Percentiles rank a stretch among this genome's conserved stretches.
Conservation (phyloP, 2,329 filamentous ascomycete species). For the Penicillium janthinellum region DNA sequence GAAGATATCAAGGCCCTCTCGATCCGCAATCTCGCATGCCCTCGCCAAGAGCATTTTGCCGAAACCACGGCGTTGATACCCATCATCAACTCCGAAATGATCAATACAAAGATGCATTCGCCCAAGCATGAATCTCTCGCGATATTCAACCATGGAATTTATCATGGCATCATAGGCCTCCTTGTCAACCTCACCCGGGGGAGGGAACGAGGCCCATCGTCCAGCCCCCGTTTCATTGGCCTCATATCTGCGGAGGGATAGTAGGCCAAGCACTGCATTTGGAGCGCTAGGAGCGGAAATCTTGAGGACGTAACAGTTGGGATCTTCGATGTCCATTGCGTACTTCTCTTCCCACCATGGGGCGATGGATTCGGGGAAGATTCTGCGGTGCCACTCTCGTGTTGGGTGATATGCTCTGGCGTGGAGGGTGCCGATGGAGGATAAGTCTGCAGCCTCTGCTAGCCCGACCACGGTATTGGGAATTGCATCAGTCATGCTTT, state of each 20-base stretch:
- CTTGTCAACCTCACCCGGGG: background rate
- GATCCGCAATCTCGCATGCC: background rate
- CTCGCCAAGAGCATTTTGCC: background rate
- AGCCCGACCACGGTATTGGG: background rate
- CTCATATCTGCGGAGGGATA: background rate
- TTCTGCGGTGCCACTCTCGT: background rate
- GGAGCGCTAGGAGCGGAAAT: background rate
- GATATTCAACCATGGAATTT: background rate
- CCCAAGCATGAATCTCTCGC: background rate
- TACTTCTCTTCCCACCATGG: background rate
- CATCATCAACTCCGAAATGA: background rate
- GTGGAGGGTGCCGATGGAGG: conserved; percentile 1
- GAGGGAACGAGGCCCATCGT: background rate
- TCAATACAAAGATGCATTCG: background rate
- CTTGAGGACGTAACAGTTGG: background rate
- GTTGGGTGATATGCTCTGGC: background rate
- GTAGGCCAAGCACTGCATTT: background rate
- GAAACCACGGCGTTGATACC: background rate
- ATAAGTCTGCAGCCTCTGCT: background rate
- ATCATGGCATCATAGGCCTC: background rate
- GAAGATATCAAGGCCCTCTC: background rate
- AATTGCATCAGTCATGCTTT: background rate
- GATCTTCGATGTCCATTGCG: background rate
- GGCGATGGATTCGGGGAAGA: background rate
- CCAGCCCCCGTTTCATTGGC: background rate